These are phyloP conservation scores for Colletotrichum sp. DNA, from an alignment of 2,329 filamentous ascomycete genomes.

Conservation along the genomic window DNA sequence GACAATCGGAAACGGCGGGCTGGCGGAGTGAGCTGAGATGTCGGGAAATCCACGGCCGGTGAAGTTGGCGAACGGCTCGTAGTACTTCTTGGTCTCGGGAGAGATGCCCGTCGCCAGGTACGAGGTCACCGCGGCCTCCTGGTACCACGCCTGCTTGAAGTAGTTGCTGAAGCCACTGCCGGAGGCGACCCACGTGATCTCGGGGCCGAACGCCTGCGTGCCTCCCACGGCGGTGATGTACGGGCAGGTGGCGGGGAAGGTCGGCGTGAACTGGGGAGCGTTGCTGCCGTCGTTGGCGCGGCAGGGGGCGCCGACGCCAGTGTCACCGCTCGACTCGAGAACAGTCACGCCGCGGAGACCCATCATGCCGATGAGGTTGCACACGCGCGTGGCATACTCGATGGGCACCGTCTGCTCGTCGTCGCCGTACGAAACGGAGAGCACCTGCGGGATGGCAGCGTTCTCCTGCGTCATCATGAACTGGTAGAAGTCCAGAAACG, in stretches of 20 bases:
- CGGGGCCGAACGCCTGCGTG: conserved; percentile 54
- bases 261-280: conserved; percentile 20
- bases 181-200: conserved; percentile 57
- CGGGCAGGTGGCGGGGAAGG: conserved; percentile 44
- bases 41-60: conserved; percentile 66
- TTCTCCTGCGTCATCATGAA: conserved; percentile 59
- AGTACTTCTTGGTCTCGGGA: conserved; percentile 48
- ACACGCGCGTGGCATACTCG: conserved; percentile 62
- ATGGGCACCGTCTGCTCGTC: conserved; percentile 66
- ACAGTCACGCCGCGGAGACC: conserved; percentile 67
- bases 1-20: conserved; percentile 24
- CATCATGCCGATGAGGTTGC: conserved; percentile 66
- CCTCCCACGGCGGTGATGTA: conserved; percentile 64
- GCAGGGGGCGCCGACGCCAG: conserved; percentile 57
- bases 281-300: conserved; percentile 55
- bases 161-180: conserved; percentile 56
- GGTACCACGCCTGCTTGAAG: conserved; percentile 47
- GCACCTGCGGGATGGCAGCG: conserved; percentile 59
- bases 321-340: conserved; percentile 66
- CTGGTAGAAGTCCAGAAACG: conserved; percentile 69
- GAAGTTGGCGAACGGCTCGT: conserved; percentile 49
- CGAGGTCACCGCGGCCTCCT: conserved; percentile 48
- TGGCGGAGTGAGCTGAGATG: conserved; percentile 58
- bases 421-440: conserved; percentile 72
- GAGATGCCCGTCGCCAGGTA: conserved; percentile 39